phyloP scores from a whole-genome alignment of 192 early-diverging fungal species.

The Piromyces sp. region DNA sequence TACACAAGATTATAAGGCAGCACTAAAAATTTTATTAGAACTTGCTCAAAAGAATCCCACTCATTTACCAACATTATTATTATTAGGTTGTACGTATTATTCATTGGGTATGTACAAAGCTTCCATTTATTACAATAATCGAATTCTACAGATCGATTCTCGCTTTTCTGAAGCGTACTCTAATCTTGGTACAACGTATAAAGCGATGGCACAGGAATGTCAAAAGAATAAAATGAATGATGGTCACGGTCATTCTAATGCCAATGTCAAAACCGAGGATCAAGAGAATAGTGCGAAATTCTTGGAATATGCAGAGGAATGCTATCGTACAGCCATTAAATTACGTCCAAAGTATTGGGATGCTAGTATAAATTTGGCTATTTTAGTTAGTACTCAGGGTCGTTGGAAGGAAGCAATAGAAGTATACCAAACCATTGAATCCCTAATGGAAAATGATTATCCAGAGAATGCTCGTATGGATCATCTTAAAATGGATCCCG shows the following conservation, averaged over 20 bases:
- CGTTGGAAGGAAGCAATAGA: constrained; percentile 62
- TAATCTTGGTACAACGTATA: constrained; percentile 76
- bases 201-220: constrained; percentile 47
- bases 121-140: constrained; percentile 63
- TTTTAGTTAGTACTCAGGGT: constrained; percentile 43
- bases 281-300: background rate
- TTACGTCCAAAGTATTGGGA: constrained; percentile 84
- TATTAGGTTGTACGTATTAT: constrained; percentile 76
- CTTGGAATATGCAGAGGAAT: constrained; percentile 51
- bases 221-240: background rate
- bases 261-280: background rate
- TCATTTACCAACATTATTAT: constrained; percentile 67
- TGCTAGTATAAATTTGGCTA: constrained; percentile 72
- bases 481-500: background rate
- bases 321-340: constrained; percentile 67
- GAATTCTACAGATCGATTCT: constrained; percentile 62
- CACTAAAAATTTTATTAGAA: constrained; percentile 15
- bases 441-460: constrained; percentile 14
- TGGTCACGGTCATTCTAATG: background rate
- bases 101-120: constrained; percentile 50
- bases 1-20: constrained; percentile 10
- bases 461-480: constrained; percentile 8
- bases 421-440: constrained; percentile 64
- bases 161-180: constrained; percentile 80
- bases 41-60: constrained; percentile 8